A percentile compares a stretch with the other conserved stretches of the same genome.
Conservation (phyloP, 345 rosid genomes). For the Eucalyptus curtisii region DNA sequence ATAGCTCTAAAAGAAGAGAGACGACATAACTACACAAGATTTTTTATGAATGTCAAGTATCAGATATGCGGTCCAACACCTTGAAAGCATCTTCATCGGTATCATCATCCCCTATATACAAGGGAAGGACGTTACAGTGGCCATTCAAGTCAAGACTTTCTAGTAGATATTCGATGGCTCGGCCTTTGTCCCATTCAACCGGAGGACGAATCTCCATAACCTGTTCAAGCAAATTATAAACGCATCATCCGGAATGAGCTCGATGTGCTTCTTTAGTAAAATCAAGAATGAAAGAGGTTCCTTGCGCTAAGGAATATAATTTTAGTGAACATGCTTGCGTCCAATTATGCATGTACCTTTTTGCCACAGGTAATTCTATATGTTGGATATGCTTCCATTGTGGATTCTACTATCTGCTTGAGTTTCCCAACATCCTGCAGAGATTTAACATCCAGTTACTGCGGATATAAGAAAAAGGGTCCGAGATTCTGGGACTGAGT, state of each 20-base stretch:
- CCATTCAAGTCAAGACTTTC: conserved; percentile 15
- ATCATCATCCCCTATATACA: conserved; percentile 33
- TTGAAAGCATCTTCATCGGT: conserved; percentile 44
- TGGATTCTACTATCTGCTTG: neutral
- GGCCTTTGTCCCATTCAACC: conserved; percentile 40
- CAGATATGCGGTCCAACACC: neutral
- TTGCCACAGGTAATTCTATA: neutral
- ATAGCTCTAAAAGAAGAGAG: neutral
- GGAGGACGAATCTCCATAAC: conserved; percentile 43
- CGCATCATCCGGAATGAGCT: neutral
- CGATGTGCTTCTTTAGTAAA: neutral
- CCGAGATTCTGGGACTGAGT: neutral
- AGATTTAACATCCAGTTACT: neutral
- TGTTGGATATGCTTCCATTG: neutral
- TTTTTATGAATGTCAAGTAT: neutral
- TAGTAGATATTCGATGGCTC: conserved; percentile 30
- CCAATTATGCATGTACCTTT: neutral
- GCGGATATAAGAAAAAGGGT: neutral
- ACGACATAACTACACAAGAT: neutral
- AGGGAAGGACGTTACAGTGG: conserved; percentile 20
- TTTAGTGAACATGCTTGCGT: neutral
- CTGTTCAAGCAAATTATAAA: neutral
- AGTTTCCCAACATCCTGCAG: neutral
- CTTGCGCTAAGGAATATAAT: neutral
- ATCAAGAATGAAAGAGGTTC: neutral